Evolutionary conservation across 495 filamentous ascomycete species (phyloP).

Genomic region (Cryomyces minteri): DNA sequence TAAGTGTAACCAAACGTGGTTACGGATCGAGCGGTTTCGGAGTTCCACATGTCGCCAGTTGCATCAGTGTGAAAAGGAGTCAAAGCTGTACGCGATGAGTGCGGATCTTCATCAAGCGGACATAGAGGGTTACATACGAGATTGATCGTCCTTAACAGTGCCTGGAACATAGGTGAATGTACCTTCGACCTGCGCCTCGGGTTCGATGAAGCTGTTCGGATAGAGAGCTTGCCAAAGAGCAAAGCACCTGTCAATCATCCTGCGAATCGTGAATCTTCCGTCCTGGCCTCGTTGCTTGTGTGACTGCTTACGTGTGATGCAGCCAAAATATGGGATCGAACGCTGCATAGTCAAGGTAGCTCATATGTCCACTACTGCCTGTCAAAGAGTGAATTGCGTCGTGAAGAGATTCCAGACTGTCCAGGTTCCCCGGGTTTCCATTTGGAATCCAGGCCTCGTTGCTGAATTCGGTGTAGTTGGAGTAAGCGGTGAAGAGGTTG

Average conservation of each 20-base stretch:
- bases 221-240: slow-evolving; percentile 57
- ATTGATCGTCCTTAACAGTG: slow-evolving; percentile 15
- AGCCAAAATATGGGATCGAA: slow-evolving; percentile 65
- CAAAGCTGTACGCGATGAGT: slow-evolving; percentile 13
- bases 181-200: slow-evolving; percentile 23
- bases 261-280: slow-evolving; percentile 12
- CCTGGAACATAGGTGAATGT: slow-evolving; percentile 33
- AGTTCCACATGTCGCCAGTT: slow-evolving; percentile 22
- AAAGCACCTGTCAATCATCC: slow-evolving; percentile 47
- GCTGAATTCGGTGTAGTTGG: slow-evolving; percentile 37
- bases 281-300: not conserved
- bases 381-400: slow-evolving; percentile 38
- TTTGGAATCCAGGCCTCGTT: slow-evolving; percentile 32
- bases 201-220: slow-evolving; percentile 34
- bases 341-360: slow-evolving; percentile 40
- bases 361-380: slow-evolving; percentile 48
- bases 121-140: slow-evolving; percentile 10
- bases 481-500: slow-evolving; percentile 36
- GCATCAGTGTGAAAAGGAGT: slow-evolving; percentile 24
- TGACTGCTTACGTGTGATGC: slow-evolving; percentile 28
- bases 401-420: slow-evolving; percentile 46
- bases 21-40: slow-evolving; percentile 13
- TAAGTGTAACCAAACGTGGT: slow-evolving; percentile 41
- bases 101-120: not conserved
- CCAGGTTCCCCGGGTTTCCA: slow-evolving; percentile 20